Evolutionary conservation across 768 basidiomycete genomes (phyloP).

Genomic region (Postia placenta): DNA sequence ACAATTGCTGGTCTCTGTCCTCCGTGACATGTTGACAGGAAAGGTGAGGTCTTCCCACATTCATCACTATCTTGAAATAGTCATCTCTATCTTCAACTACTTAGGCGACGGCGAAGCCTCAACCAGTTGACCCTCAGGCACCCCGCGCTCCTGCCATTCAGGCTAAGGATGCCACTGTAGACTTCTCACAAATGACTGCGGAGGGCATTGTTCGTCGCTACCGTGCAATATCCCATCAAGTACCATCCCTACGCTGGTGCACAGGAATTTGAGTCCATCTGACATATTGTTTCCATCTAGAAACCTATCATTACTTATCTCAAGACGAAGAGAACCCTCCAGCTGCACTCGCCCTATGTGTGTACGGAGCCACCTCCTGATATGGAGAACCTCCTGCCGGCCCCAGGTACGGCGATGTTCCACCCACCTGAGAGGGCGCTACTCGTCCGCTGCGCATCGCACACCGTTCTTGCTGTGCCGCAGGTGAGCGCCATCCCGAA

Average conservation of each 20-base stretch:
- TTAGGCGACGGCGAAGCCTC: slow-evolving; percentile 47
- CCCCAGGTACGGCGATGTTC: slow-evolving; percentile 40
- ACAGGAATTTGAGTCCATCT: slow-evolving; percentile 2
- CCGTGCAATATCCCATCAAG: slow-evolving; percentile 69
- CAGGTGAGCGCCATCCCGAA: slow-evolving; percentile 16
- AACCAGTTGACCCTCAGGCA: slow-evolving; percentile 31
- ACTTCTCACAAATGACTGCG: slow-evolving; percentile 56
- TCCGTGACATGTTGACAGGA: slow-evolving; percentile 56
- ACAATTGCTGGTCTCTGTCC: slow-evolving; percentile 58
- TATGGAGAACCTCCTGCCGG: slow-evolving; percentile 9
- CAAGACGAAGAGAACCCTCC: slow-evolving; percentile 21
- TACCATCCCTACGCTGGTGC: slow-evolving; percentile 20
- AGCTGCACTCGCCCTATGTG: slow-evolving; percentile 20
- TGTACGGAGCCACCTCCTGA: neutral
- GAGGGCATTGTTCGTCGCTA: slow-evolving; percentile 45
- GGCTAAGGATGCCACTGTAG: slow-evolving; percentile 41
- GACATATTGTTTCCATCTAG: slow-evolving; percentile 5
- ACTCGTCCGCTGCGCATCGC: slow-evolving; percentile 49
- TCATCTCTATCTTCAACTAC: neutral
- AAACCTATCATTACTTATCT: slow-evolving; percentile 24
- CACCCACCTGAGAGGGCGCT: slow-evolving; percentile 34
- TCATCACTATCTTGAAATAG: neutral
- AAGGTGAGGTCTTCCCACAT: slow-evolving; percentile 10
- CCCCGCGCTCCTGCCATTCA: slow-evolving; percentile 58
- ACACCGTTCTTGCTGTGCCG: slow-evolving; percentile 46